phyloP scores from a whole-genome alignment of 371 early-diverging fungal species.

The Saksenaea oblongispora region DNA sequence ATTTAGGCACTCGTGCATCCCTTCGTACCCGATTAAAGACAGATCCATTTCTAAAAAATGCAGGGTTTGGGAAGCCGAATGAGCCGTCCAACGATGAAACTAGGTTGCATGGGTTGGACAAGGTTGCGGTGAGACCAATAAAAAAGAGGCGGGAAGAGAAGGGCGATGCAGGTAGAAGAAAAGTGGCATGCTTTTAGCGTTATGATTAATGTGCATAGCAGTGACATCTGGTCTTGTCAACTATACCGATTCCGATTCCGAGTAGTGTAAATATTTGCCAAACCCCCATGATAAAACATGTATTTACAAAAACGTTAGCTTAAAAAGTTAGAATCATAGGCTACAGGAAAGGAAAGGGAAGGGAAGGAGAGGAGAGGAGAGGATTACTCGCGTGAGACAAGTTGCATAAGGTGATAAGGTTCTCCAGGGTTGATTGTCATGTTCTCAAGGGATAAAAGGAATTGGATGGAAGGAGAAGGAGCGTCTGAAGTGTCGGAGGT shows the following conservation, averaged over 20 bases:
- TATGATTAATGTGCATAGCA: neutral
- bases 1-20: constrained; percentile 27
- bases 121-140: constrained; percentile 8
- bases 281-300: no score
- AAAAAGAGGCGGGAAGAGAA: constrained; percentile 5
- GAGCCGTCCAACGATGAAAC: neutral
- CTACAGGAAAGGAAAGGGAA: constrained; percentile 1
- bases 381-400: constrained; percentile 13
- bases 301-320: neutral
- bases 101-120: constrained; percentile 3
- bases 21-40: constrained; percentile 46
- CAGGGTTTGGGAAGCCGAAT: constrained; percentile 12
- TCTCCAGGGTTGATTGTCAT: constrained; percentile 26
- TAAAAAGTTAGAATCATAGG: neutral
- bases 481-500: constrained; percentile 11
- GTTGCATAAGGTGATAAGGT: constrained; percentile 32
- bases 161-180: neutral
- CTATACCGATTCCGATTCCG: constrained; percentile 12
- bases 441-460: constrained; percentile 31
- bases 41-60: constrained; percentile 49
- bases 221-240: neutral
- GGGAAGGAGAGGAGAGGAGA: constrained; percentile 3
- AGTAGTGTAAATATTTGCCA: neutral
- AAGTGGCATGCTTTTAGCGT: neutral
- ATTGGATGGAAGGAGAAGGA: constrained; percentile 12